A percentile compares a stretch with the other conserved stretches of the same genome.
phyloP scores from a whole-genome alignment of 2,329 filamentous ascomycete genomes.

The Colletotrichum chrysophilum region DNA sequence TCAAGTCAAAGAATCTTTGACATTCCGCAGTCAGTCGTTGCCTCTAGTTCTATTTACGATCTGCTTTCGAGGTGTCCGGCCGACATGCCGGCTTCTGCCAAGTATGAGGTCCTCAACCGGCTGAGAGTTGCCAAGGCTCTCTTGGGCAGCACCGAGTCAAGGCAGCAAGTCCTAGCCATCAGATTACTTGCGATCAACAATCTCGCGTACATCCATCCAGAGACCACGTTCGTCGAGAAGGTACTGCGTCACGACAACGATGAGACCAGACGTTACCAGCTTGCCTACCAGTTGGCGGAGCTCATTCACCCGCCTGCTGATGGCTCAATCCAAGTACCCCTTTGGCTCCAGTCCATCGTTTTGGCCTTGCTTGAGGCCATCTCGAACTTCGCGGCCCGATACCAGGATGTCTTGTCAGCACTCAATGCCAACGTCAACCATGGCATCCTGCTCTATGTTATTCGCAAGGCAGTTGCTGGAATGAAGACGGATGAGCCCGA shows the following conservation, averaged over 20 bases:
- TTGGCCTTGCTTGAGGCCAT: slow-evolving; percentile 86
- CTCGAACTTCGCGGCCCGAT: slow-evolving; percentile 76
- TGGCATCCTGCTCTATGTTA: slow-evolving; percentile 90
- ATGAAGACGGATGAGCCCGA: slow-evolving; percentile 67
- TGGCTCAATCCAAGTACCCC: slow-evolving; percentile 70
- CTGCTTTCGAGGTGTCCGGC: slow-evolving; percentile 60
- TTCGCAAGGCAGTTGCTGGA: slow-evolving; percentile 87
- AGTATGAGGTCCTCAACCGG: slow-evolving; percentile 86
- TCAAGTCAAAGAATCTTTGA: slow-evolving; percentile 66
- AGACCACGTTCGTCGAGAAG: slow-evolving; percentile 83
- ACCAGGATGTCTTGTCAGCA: slow-evolving; percentile 85
- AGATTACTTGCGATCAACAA: slow-evolving; percentile 90
- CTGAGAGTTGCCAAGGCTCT: slow-evolving; percentile 85
- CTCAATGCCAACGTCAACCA: slow-evolving; percentile 96
- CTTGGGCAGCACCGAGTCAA: slow-evolving; percentile 64
- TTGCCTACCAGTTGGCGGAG: slow-evolving; percentile 91
- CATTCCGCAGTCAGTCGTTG: slow-evolving; percentile 62
- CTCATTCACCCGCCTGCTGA: slow-evolving; percentile 83
- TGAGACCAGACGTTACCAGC: slow-evolving; percentile 85
- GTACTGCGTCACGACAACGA: slow-evolving; percentile 87
- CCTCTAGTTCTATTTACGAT: slow-evolving; percentile 58
- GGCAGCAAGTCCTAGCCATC: slow-evolving; percentile 79
- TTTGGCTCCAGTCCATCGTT: slow-evolving; percentile 81
- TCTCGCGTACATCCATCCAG: slow-evolving; percentile 85
- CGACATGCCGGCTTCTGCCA: slow-evolving; percentile 73